These are phyloP conservation scores for Aspergillus persii DNA, from an alignment of 2,329 filamentous ascomycete species.

Conservation along the genomic window DNA sequence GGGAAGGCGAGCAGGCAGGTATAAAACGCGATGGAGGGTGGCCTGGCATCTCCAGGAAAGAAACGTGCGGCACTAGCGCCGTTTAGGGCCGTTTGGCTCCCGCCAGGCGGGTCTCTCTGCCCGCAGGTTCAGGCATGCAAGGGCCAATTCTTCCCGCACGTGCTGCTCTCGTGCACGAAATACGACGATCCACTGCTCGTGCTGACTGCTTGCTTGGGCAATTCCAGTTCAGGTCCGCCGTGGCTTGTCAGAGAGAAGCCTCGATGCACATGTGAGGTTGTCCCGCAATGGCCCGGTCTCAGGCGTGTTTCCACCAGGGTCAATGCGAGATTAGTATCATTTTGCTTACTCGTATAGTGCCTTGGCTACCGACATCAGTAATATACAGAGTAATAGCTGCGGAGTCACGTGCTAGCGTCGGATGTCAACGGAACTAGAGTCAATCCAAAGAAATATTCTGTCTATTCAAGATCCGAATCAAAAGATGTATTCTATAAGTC, in stretches of 20 bases:
- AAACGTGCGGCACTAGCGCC: constrained; percentile 6
- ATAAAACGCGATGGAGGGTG: neutral
- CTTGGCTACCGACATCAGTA: too few species aligned
- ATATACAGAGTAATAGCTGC: too few species aligned
- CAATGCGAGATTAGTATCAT: neutral
- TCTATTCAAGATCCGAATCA: too few species aligned
- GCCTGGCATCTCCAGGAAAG: neutral
- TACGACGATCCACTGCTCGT: neutral
- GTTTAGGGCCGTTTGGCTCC: neutral
- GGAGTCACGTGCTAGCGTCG: neutral
- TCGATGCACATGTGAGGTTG: neutral
- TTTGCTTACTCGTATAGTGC: too few species aligned
- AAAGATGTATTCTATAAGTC: too few species aligned
- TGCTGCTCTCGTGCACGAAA: constrained; percentile 6
- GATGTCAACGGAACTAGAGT: too few species aligned
- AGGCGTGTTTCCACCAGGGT: neutral
- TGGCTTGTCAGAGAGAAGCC: neutral
- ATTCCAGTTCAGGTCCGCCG: neutral
- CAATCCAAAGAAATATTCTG: too few species aligned
- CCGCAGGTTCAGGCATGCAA: neutral
- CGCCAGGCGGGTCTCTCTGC: neutral
- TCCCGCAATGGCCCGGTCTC: neutral
- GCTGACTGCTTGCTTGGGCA: neutral
- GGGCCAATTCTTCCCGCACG: constrained; percentile 18
- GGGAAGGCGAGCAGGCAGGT: neutral